A percentile compares a stretch with the other conserved stretches of the same genome.
phyloP scores from a whole-genome alignment of 2,329 filamentous ascomycete genomes.

The Colletotrichum spaethianum region DNA sequence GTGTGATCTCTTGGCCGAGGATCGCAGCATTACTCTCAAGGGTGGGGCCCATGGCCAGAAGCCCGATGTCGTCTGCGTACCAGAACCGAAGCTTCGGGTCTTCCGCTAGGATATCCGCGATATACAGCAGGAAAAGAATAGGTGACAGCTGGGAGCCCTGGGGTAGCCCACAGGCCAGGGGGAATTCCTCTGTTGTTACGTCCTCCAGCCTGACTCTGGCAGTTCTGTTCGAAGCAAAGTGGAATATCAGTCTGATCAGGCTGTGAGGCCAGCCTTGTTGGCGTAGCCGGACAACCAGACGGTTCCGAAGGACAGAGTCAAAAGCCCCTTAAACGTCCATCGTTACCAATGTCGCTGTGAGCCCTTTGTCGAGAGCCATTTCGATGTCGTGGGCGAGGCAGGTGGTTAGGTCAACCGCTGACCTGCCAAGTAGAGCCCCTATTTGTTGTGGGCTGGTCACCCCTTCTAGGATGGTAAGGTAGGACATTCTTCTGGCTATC shows the following conservation, averaged over 20 bases:
- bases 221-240: not conserved
- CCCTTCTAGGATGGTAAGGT: slow-evolving; percentile 2
- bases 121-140: slow-evolving; percentile 34
- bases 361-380: slow-evolving; percentile 14
- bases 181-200: not conserved
- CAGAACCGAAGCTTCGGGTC: not conserved
- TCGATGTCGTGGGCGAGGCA: slow-evolving; percentile 21
- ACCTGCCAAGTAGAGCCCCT: slow-evolving; percentile 24
- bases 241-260: slow-evolving; percentile 1
- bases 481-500: slow-evolving; percentile 17
- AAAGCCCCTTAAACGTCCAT: slow-evolving; percentile 37
- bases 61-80: slow-evolving; percentile 11
- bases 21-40: not conserved
- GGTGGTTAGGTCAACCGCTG: slow-evolving; percentile 17
- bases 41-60: not conserved
- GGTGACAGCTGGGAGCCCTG: slow-evolving; percentile 30
- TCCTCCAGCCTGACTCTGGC: slow-evolving; percentile 21
- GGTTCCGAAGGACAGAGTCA: slow-evolving; percentile 20
- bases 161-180: slow-evolving; percentile 9
- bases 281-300: slow-evolving; percentile 17
- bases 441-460: slow-evolving; percentile 19
- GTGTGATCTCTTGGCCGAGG: not conserved
- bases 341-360: slow-evolving; percentile 7
- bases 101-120: slow-evolving; percentile 6
- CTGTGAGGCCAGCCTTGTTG: slow-evolving; percentile 20